Evolutionary conservation across 2,329 filamentous ascomycete genomes (phyloP).

Genomic region (Penicillium sp.): DNA sequence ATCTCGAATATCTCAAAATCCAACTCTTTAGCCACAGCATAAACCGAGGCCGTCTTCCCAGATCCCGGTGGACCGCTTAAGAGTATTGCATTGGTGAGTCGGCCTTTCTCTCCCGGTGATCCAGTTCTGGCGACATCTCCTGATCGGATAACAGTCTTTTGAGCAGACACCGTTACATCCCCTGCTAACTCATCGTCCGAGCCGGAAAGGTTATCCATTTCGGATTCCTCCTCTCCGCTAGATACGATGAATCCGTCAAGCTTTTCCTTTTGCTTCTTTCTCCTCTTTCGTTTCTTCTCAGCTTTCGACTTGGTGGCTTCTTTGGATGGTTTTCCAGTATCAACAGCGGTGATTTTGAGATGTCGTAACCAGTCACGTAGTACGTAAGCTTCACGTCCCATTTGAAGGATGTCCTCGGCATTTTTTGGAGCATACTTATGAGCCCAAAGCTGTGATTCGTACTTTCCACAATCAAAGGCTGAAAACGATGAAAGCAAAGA

Average conservation of each 20-base stretch:
- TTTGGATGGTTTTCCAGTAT: conserved; percentile 56
- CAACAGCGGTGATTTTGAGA: conserved; percentile 76
- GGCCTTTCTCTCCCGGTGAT: conserved; percentile 54
- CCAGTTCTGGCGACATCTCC: conserved; percentile 38
- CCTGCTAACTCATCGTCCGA: conserved; percentile 56
- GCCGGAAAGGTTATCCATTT: conserved; percentile 71
- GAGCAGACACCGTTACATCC: conserved; percentile 40
- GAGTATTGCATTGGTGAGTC: conserved; percentile 73
- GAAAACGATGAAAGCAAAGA: conserved; percentile 67
- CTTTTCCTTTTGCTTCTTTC: conserved; percentile 70
- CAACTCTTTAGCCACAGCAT: conserved; percentile 88
- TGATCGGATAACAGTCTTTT: conserved; percentile 47
- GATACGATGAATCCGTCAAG: conserved; percentile 80
- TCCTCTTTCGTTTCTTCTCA: conserved; percentile 55
- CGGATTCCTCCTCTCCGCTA: conserved; percentile 73
- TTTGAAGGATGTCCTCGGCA: conserved; percentile 75
- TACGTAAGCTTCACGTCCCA: conserved; percentile 69
- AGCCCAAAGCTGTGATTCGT: conserved; percentile 74
- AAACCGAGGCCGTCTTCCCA: conserved; percentile 91
- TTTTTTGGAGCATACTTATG: conserved; percentile 80
- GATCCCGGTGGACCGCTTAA: conserved; percentile 87
- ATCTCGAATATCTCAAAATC: conserved; percentile 96
- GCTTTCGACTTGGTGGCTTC: conserved; percentile 32
- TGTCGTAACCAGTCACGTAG: conserved; percentile 81
- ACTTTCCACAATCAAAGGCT: conserved; percentile 78